Conservation (phyloP, 805 yeast genomes). For the Nematodospora valgi region DNA sequence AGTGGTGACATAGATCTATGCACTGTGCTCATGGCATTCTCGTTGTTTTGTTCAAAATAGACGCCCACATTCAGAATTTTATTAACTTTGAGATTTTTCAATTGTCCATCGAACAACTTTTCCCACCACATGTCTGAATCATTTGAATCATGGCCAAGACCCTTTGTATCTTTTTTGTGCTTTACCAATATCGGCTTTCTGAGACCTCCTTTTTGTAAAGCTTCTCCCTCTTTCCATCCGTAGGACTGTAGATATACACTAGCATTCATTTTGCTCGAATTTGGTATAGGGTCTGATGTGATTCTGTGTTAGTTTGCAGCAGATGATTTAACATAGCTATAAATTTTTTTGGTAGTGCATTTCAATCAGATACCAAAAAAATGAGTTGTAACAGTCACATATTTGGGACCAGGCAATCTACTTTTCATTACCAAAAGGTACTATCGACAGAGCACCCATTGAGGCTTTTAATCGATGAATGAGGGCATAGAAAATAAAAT, state of each 20-base stretch:
- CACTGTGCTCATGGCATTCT: conserved; percentile 43
- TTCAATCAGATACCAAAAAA: no score
- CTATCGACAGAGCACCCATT: no score
- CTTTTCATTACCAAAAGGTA: no score
- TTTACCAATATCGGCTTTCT: conserved; percentile 83
- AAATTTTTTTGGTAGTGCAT: conserved; percentile 1
- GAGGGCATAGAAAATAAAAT: conserved; percentile 1
- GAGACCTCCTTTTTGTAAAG: conserved; percentile 73
- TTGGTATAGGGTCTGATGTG: not conserved
- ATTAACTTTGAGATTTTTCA: conserved; percentile 68
- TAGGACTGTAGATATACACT: conserved; percentile 65
- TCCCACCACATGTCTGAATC: conserved; percentile 98
- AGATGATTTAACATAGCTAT: not conserved
- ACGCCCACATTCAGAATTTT: conserved; percentile 29
- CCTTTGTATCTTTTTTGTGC: conserved; percentile 87
- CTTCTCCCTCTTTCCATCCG: conserved; percentile 95
- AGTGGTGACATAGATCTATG: conserved; percentile 61
- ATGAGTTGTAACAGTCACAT: no score
- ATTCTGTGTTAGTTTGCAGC: not conserved
- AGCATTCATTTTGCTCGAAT: conserved; percentile 68
- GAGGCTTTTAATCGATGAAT: no score
- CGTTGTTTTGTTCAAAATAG: conserved; percentile 50
- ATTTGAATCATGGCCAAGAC: conserved; percentile 75
- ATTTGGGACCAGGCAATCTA: no score
- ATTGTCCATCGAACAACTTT: conserved; percentile 86